A percentile compares a stretch with the other conserved stretches of the same genome.
Evolutionary conservation across 2,329 filamentous ascomycete genomes (phyloP).

Genomic region (Penicillium sp.): DNA sequence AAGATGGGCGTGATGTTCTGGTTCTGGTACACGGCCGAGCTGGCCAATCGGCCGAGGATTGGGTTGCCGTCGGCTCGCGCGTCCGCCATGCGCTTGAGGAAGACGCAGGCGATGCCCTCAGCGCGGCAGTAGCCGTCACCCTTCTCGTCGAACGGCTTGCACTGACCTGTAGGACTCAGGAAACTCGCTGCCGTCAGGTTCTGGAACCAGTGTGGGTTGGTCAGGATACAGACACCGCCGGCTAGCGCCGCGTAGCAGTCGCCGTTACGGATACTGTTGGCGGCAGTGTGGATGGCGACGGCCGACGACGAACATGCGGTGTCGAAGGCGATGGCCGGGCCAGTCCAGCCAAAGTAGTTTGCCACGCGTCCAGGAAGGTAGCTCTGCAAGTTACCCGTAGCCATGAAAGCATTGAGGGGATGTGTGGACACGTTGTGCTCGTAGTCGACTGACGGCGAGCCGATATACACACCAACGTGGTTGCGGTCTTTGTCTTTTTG

Average conservation of each 20-base stretch:
- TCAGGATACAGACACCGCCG: too few relatives aligned
- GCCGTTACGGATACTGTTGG: too few relatives aligned
- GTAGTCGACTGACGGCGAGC: conserved; percentile 27
- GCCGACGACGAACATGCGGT: too few relatives aligned
- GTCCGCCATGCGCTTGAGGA: conserved; percentile 48
- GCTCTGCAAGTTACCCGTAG: conserved; percentile 5
- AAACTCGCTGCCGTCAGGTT: background rate
- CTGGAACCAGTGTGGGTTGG: background rate
- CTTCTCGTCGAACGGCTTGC: background rate
- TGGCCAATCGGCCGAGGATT: conserved; percentile 45
- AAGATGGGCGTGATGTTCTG: conserved; percentile 24
- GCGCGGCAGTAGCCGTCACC: conserved; percentile 53
- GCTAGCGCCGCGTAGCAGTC: too few relatives aligned
- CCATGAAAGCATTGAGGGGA: conserved; percentile 29
- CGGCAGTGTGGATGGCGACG: too few relatives aligned
- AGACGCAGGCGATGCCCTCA: conserved; percentile 44
- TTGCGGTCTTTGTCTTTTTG: background rate
- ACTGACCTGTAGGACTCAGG: background rate
- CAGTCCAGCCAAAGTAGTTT: too few relatives aligned
- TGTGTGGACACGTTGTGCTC: conserved; percentile 30
- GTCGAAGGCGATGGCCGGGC: too few relatives aligned
- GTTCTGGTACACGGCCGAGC: conserved; percentile 33
- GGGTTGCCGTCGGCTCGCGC: conserved; percentile 48
- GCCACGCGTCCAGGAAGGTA: background rate
- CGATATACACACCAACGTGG: conserved; percentile 30